Base-by-base conservation (phyloP, 306 rosid genomes). In the Quillaja saponaria region DNA sequence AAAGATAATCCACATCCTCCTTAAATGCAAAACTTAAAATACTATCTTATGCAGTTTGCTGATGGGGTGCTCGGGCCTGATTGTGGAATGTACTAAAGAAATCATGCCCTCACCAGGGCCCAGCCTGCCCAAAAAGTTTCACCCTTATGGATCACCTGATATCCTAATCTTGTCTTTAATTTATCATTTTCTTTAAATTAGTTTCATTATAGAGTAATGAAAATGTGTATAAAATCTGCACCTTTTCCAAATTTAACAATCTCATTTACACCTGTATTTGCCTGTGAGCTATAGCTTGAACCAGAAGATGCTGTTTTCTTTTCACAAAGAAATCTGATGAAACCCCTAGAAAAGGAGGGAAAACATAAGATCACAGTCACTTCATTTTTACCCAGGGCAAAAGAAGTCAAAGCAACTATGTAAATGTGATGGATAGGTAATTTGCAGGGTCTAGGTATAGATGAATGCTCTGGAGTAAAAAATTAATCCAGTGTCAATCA, bases 201-300 rank as follows among this genome's bases (percentile, higher is more conserved):
- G 4, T 1, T 25, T 25, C 31, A 25, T 25, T 25, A 4, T 25
- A 25, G 31, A 25, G 31, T 25, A 72, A 19, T 0, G 48, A 15
- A 42, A 12, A 6, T 35, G 54, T 49, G 54, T 15, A 50, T 58
- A 34, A n/a, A 16, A 61, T 37, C 39, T 62, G 44, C 31, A 25
- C 31, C 31, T 25, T 25, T 1, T 25, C 4, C 31, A 25, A 2
- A 25, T 25, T 25, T 25, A 25, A 25, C 31, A 25, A 13, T 54
- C 42, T 9, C 16, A 25, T 49, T 42, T 45, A 58, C 41, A 66
- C 77, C 34, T 37, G 21, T 59, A 61, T 35, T 15, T 79, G 84
- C 96, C 96, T 92, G 89, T 34, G 95, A 80, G 66, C 95, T 91
- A 63, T 81, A 83, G 63, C 50, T 87, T 63, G 95, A 73, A 65